Conservation (phyloP, 305 asterid species). For the Rubia peregrina region DNA sequence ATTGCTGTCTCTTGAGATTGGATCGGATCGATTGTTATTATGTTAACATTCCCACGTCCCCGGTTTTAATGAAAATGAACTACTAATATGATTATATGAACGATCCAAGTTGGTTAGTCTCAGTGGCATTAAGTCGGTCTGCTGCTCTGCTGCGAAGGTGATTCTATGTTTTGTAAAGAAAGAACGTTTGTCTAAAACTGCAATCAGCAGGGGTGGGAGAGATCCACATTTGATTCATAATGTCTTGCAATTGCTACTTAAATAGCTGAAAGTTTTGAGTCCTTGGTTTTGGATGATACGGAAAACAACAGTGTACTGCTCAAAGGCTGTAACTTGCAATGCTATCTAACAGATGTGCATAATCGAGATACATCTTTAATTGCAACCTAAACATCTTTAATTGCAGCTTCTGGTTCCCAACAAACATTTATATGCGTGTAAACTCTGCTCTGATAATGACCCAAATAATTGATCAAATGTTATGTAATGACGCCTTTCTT, state of each 20-base stretch:
- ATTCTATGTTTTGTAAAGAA: background rate
- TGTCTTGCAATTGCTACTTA: background rate
- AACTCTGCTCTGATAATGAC: background rate
- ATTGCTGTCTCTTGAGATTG: background rate
- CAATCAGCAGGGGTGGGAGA: background rate
- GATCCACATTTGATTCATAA: background rate
- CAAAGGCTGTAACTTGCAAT: background rate
- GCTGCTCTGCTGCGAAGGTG: too few species aligned
- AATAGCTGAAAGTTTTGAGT: background rate
- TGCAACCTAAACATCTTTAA: background rate
- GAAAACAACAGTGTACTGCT: background rate
- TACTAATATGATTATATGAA: too few species aligned
- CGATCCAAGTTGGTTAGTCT: too few species aligned
- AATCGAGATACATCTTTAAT: too few species aligned
- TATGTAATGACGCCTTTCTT: background rate
- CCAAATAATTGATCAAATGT: background rate
- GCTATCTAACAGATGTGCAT: background rate
- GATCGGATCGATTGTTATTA: background rate
- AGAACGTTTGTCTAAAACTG: background rate
- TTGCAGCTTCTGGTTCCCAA: background rate
- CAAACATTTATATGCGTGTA: background rate
- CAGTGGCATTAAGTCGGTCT: too few species aligned
- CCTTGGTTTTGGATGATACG: background rate
- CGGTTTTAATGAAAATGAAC: too few species aligned
- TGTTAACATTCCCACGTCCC: too few species aligned